Conservation (phyloP, 148 eudicot species). For the Nepenthes gracilis region DNA sequence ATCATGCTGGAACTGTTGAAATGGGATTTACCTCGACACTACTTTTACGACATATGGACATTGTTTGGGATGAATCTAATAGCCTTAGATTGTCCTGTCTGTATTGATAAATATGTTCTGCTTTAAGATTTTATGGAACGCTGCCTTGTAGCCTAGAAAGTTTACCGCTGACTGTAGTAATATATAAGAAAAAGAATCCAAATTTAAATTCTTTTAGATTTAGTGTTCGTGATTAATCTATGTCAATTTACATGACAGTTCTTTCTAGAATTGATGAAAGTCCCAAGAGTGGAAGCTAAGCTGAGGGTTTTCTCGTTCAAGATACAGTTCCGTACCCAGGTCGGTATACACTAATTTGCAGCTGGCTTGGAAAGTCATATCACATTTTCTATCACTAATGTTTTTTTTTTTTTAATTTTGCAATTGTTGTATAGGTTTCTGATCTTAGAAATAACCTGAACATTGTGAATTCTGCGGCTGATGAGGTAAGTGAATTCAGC, state of each 20-base stretch:
- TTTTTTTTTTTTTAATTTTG: neutral
- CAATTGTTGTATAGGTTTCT: constrained; percentile 36
- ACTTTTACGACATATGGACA: no score
- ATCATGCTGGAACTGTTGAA: no score
- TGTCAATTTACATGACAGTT: constrained; percentile 28
- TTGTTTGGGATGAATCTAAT: no score
- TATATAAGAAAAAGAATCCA: no score
- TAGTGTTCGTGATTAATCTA: no score
- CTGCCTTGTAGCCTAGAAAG: no score
- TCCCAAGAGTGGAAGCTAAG: constrained; percentile 79
- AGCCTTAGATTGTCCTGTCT: no score
- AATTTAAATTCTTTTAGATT: no score
- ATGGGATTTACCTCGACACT: no score
- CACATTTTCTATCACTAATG: neutral
- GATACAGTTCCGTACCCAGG: constrained; percentile 78
- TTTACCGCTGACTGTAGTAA: no score
- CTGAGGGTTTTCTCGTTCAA: constrained; percentile 86
- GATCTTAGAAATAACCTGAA: constrained; percentile 62
- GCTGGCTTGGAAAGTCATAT: neutral
- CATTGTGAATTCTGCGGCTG: constrained; percentile 55
- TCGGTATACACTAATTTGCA: constrained; percentile 14
- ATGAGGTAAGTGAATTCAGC: constrained; percentile 42
- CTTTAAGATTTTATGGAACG: no score
- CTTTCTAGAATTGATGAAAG: constrained; percentile 79
- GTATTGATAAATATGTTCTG: no score